Conservation (phyloP, 352 stramenopile genomes). For the Aphanomyces cochlioides region DNA sequence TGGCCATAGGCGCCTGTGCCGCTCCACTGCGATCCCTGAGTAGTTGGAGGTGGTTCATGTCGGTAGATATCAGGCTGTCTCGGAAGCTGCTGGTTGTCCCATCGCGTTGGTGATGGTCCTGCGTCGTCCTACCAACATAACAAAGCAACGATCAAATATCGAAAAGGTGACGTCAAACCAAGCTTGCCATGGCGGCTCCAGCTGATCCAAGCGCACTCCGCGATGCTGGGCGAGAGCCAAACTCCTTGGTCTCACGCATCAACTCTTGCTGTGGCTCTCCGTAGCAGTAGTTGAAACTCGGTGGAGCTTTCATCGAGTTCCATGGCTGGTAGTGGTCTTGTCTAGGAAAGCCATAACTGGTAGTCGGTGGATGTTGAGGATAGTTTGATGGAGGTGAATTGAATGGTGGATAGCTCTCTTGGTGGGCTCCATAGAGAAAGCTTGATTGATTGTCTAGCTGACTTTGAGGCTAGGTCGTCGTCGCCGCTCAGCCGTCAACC, state of each 20-base stretch:
- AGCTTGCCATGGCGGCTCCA: not conserved
- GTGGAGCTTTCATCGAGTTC: too few relatives aligned
- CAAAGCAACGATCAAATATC: not conserved
- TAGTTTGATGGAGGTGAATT: too few relatives aligned
- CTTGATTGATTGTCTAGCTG: not conserved
- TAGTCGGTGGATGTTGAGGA: too few relatives aligned
- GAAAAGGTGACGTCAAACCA: not conserved
- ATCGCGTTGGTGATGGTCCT: not conserved
- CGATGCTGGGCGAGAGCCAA: not conserved
- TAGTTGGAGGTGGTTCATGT: not conserved
- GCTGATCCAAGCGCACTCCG: not conserved
- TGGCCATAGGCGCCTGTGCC: not conserved
- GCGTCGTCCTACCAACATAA: not conserved
- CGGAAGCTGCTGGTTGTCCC: not conserved
- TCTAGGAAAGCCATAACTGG: too few relatives aligned
- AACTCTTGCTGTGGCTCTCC: not conserved
- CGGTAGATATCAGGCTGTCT: not conserved
- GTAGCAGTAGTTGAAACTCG: not conserved
- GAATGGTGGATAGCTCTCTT: too few relatives aligned
- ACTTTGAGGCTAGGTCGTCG: not conserved
- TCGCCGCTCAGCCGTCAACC: not conserved
- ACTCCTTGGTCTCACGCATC: not conserved
- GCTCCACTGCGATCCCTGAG: not conserved
- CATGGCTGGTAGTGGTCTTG: too few relatives aligned
- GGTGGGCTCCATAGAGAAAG: not conserved